phyloP scores from a whole-genome alignment of 2,329 filamentous ascomycete species.

The Alternaria rosae region DNA sequence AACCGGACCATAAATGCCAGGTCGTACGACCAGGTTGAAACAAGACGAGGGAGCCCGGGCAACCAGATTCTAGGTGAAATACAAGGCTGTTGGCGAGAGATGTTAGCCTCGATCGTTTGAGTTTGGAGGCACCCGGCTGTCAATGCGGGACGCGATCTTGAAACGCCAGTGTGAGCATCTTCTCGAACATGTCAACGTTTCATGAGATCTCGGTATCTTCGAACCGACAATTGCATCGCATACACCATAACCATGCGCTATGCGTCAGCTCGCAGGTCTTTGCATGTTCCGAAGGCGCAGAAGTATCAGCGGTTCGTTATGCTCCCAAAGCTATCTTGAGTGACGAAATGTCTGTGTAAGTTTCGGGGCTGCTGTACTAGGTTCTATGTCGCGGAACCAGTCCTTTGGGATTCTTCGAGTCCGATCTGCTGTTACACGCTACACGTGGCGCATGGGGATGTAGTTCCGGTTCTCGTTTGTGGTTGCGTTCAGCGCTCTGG shows the following conservation, averaged over 20 bases:
- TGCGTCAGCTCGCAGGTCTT: not conserved
- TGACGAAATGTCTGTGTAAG: not conserved
- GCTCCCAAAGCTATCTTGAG: not conserved
- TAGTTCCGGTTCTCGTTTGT: conserved; percentile 20
- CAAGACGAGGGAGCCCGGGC: conserved; percentile 5
- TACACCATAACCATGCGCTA: not conserved
- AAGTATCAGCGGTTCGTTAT: not conserved
- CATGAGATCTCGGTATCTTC: conserved; percentile 26
- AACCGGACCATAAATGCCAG: not conserved
- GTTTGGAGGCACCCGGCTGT: conserved; percentile 8
- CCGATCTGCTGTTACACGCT: conserved; percentile 21
- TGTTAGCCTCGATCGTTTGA: conserved; percentile 1
- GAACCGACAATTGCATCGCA: conserved; percentile 15
- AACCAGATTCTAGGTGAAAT: not conserved
- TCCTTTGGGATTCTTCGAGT: conserved; percentile 14
- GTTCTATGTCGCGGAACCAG: conserved; percentile 23
- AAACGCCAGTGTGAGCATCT: conserved; percentile 30
- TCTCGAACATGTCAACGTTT: conserved; percentile 34
- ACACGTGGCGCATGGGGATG: conserved; percentile 21
- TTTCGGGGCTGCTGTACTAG: conserved; percentile 19
- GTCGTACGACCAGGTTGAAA: conserved; percentile 8
- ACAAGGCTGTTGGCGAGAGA: conserved; percentile 2
- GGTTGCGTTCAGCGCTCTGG: conserved; percentile 25
- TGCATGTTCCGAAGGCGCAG: conserved; percentile 2
- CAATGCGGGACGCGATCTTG: conserved; percentile 20